phyloP scores from a whole-genome alignment of 2,329 filamentous ascomycete genomes.

The Ophiocordyceps unilateralis region DNA sequence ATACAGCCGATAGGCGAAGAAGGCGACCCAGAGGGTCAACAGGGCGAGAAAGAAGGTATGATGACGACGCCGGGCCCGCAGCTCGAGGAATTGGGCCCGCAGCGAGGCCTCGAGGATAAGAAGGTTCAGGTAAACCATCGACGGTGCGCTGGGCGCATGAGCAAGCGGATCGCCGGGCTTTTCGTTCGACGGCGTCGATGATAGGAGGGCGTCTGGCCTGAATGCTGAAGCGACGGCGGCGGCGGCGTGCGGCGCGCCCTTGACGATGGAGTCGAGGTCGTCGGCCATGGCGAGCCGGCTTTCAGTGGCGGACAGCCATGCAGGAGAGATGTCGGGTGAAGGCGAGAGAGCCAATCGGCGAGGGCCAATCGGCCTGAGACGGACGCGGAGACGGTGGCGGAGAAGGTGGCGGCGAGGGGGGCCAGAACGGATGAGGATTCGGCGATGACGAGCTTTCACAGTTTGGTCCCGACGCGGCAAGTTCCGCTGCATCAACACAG shows the following conservation, averaged over 20 bases:
- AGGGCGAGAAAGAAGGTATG: constrained; percentile 84
- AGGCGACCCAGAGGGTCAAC: constrained; percentile 61
- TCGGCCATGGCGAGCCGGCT: constrained; percentile 34
- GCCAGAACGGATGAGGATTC: too few relatives aligned
- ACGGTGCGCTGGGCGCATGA: constrained; percentile 73
- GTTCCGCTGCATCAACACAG: too few relatives aligned
- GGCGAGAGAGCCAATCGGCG: not conserved
- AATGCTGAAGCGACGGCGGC: too few relatives aligned
- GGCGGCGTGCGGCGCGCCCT: constrained; percentile 75
- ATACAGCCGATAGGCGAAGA: constrained; percentile 82
- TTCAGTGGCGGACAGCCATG: not conserved
- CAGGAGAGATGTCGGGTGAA: not conserved
- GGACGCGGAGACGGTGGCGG: too few relatives aligned
- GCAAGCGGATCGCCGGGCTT: constrained; percentile 56
- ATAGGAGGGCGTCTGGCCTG: not conserved
- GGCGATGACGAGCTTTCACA: too few relatives aligned
- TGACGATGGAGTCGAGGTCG: constrained; percentile 75
- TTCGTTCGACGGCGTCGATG: constrained; percentile 2
- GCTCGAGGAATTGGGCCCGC: constrained; percentile 78
- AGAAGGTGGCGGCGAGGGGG: too few relatives aligned
- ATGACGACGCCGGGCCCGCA: constrained; percentile 73
- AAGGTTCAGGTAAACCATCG: constrained; percentile 95
- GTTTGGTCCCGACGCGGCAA: too few relatives aligned
- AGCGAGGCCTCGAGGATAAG: constrained; percentile 91
- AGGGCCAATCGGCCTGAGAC: too few relatives aligned